Conservation (phyloP, 257 asterid species). For the Linderniella brevidens region DNA sequence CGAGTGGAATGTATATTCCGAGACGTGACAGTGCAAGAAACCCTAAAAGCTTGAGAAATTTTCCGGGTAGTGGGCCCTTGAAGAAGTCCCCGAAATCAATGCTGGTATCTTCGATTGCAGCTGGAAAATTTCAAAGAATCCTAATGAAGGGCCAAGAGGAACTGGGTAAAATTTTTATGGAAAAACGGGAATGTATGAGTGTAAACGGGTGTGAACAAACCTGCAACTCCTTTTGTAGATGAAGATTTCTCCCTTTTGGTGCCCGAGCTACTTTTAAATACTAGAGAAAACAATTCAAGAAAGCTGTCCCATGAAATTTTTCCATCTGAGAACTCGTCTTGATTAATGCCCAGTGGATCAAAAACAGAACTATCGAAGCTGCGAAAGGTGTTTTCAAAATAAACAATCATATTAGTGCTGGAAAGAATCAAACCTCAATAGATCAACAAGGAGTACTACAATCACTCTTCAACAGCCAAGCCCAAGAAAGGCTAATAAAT, state of each 20-base stretch:
- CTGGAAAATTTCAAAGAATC: no score
- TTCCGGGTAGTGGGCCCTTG: no score
- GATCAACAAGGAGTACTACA: slow-evolving; percentile 3
- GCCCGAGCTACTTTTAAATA: slow-evolving; percentile 48
- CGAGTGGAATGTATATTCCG: no score
- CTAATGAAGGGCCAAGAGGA: no score
- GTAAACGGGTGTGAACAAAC: no score
- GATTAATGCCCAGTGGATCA: slow-evolving; percentile 66
- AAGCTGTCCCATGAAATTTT: slow-evolving; percentile 33
- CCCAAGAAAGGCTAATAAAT: slow-evolving; percentile 2
- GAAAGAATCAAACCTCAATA: no score
- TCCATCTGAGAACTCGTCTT: slow-evolving; percentile 30
- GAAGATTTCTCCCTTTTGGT: slow-evolving; percentile 57
- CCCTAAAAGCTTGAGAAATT: no score
- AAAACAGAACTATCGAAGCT: slow-evolving; percentile 39
- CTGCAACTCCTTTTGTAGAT: slow-evolving; percentile 58
- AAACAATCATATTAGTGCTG: slow-evolving; percentile 8
- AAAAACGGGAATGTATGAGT: no score
- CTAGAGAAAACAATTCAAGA: slow-evolving; percentile 28
- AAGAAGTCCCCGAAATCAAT: no score
- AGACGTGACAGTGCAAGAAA: no score
- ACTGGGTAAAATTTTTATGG: no score
- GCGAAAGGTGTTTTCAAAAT: slow-evolving; percentile 13
- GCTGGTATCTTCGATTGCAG: no score
- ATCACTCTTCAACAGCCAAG: neutral